phyloP scores from a whole-genome alignment of 495 filamentous ascomycete genomes.

The Aspergillus ellipticus region DNA sequence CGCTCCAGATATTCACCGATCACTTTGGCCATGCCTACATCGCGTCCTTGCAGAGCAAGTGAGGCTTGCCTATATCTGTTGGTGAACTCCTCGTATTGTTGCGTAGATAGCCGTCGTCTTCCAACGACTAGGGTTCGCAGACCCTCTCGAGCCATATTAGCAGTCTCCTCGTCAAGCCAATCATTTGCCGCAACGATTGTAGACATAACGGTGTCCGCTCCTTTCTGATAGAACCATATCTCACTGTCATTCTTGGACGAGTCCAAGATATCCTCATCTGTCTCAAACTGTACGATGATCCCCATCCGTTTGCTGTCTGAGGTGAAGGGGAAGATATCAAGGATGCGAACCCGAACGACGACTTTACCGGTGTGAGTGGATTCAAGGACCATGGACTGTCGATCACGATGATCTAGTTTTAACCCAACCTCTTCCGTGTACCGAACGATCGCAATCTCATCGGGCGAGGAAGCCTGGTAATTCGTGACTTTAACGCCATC shows the following conservation, averaged over 20 bases:
- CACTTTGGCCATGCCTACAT: conserved; percentile 73
- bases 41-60: conserved; percentile 72
- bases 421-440: conserved; percentile 95
- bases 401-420: conserved; percentile 78
- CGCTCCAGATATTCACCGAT: conserved; percentile 78
- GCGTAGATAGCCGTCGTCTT: conserved; percentile 68
- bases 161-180: conserved; percentile 98
- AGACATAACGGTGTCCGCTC: conserved; percentile 95
- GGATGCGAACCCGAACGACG: conserved; percentile 82
- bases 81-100: conserved; percentile 78
- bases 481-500: conserved; percentile 72
- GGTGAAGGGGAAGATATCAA: conserved; percentile 97
- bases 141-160: conserved; percentile 97
- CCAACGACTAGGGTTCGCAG: conserved; percentile 92
- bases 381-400: conserved; percentile 76
- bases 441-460: conserved; percentile 95
- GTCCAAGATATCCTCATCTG: conserved; percentile 34
- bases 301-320: conserved; percentile 98
- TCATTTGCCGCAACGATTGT: conserved; percentile 91
- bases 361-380: conserved; percentile 70
- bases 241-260: conserved; percentile 53
- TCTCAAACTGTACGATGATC: conserved; percentile 83
- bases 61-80: conserved; percentile 73
- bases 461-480: conserved; percentile 95
- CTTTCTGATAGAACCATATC: conserved; percentile 99